Evolutionary conservation across 2,329 filamentous ascomycete genomes (phyloP), one percentile per base, ranked within the genome.

Genomic region (Neoarthrinium moseri): DNA sequence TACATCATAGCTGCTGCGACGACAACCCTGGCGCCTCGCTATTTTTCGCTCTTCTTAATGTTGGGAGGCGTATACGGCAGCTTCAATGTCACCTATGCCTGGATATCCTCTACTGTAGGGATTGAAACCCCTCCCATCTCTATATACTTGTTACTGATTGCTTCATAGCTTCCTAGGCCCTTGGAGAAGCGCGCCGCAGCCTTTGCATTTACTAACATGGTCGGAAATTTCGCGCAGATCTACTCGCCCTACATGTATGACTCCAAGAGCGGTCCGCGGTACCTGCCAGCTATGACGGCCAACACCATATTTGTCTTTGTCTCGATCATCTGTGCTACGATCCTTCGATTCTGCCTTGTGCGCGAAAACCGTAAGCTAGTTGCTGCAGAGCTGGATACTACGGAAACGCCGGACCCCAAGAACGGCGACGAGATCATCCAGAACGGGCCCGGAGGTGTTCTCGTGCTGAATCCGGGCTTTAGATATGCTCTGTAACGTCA

Each of bases 1-100:
- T 86, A 82, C 60, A 77, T 85, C 48, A 66, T 86, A 18, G 77
- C 77, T 4, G 80, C 80, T 2, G 66, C 76, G 0, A 84, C 81
- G 0, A 75, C 72, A 0, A 61, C 66, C 12, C 72, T 70, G 2
- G 80, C 69, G 0, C 75, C 78, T 0, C 66, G 81, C 22, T 84
- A 84, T 52, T 39, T 45, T 29, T 45, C 43, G 2, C 18, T 24
- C 21, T 51, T 57, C 47, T 50, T 57, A 20, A 58, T 58, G 53
- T 36, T 57, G 2, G 53, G 54, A 1, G 56, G 56, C 0, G 53
- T 57, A 1, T 58, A 58, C 13, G 51, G 53, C 3, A 52, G 48
- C 20, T 59, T 57, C 46, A 58, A 56, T 26, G 56, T 59, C 49
- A 45, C 53, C 1, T 56, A 57, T 30, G 51, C 55, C 1, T 57